Evolutionary conservation across 2,329 filamentous ascomycete genomes (phyloP).

Genomic region (Diaporthe citri): DNA sequence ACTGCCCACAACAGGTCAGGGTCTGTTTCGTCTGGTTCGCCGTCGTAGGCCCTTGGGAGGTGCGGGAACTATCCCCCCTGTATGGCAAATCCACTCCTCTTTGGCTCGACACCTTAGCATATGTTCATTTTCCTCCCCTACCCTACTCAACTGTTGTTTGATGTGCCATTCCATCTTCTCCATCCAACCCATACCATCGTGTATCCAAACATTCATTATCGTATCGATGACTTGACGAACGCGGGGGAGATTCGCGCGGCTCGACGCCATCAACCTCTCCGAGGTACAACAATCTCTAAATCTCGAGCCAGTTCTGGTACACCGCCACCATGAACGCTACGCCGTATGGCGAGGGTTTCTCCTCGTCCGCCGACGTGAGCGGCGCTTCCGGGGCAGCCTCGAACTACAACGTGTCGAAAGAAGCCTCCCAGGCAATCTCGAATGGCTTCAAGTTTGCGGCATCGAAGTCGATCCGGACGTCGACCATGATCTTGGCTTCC

Average conservation of each 20-base stretch:
- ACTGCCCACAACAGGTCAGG: constrained; percentile 53
- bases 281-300: constrained; percentile 42
- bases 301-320: constrained; percentile 30
- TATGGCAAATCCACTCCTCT: constrained; percentile 36
- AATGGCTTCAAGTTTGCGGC: constrained; percentile 65
- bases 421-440: constrained; percentile 54
- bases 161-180: constrained; percentile 41
- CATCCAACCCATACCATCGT: constrained; percentile 33
- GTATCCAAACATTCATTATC: constrained; percentile 30
- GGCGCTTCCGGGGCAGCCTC: constrained; percentile 39
- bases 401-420: constrained; percentile 55
- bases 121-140: constrained; percentile 46
- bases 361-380: constrained; percentile 22
- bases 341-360: constrained; percentile 19
- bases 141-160: constrained; percentile 41
- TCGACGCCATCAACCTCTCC: constrained; percentile 47
- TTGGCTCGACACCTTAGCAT: constrained; percentile 52
- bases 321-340: constrained; percentile 29
- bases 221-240: constrained; percentile 36
- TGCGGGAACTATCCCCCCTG: constrained; percentile 42
- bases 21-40: constrained; percentile 59
- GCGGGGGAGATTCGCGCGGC: constrained; percentile 48
- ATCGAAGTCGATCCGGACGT: constrained; percentile 70
- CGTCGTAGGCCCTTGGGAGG: constrained; percentile 51
- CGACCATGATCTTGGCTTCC: constrained; percentile 70